phyloP scores from a whole-genome alignment of 495 filamentous ascomycete species.

The Thermochaetoides thermophila region DNA sequence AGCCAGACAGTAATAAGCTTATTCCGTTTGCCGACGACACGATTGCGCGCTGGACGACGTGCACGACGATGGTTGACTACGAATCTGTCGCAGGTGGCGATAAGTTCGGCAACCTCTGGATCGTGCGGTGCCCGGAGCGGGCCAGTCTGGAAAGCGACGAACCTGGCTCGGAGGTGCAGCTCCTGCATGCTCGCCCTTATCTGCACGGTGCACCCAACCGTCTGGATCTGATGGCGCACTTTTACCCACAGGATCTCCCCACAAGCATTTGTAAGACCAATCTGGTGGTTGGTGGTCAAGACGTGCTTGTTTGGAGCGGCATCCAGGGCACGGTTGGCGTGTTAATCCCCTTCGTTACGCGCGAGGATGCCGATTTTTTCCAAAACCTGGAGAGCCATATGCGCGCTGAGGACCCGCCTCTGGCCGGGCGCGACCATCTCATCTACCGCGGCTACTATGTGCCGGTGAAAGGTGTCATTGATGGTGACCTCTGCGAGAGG shows the following conservation, averaged over 20 bases:
- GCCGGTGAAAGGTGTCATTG: slow-evolving; percentile 93
- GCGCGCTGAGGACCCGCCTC: slow-evolving; percentile 65
- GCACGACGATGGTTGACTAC: slow-evolving; percentile 89
- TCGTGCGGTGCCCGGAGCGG: slow-evolving; percentile 76
- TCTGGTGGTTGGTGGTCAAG: slow-evolving; percentile 80
- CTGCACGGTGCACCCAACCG: slow-evolving; percentile 80
- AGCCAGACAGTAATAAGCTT: slow-evolving; percentile 74
- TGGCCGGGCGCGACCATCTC: slow-evolving; percentile 85
- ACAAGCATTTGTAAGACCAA: slow-evolving; percentile 79
- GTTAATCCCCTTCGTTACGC: slow-evolving; percentile 72
- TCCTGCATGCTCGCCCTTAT: slow-evolving; percentile 76
- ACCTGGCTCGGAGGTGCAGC: slow-evolving; percentile 75
- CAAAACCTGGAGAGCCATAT: slow-evolving; percentile 81
- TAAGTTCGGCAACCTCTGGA: slow-evolving; percentile 94
- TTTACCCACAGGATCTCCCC: slow-evolving; percentile 82
- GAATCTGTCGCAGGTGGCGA: slow-evolving; percentile 91
- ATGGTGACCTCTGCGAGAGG: slow-evolving; percentile 94
- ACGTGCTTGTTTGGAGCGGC: slow-evolving; percentile 85
- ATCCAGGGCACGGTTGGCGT: slow-evolving; percentile 89
- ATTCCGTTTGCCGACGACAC: slow-evolving; percentile 89
- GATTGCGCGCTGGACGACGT: slow-evolving; percentile 75
- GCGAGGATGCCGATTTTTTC: slow-evolving; percentile 96
- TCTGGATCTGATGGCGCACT: slow-evolving; percentile 70
- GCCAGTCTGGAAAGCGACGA: slow-evolving; percentile 82
- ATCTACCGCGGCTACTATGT: slow-evolving; percentile 93